A percentile compares a stretch with the other conserved stretches of the same genome.
Conservation (phyloP, 2,329 filamentous ascomycete species). For the Emergomyces orientalis region DNA sequence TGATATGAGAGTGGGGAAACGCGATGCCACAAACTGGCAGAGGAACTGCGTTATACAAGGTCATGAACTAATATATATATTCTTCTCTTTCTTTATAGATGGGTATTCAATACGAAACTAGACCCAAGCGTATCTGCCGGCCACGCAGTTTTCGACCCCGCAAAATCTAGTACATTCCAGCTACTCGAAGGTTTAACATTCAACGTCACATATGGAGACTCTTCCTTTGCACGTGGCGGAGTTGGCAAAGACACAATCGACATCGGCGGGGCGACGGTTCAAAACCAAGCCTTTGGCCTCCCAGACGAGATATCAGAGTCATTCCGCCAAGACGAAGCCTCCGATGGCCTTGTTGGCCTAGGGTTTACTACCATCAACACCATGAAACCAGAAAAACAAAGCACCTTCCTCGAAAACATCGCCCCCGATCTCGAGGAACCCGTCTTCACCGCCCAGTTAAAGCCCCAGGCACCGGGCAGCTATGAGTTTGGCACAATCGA, state of each 20-base stretch:
- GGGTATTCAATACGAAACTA: constrained; percentile 60
- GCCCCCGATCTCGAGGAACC: constrained; percentile 52
- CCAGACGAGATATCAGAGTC: constrained; percentile 50
- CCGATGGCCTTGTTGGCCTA: constrained; percentile 54
- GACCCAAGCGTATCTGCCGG: constrained; percentile 35
- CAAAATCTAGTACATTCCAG: constrained; percentile 45
- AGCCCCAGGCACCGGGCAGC: constrained; percentile 49
- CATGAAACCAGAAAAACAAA: constrained; percentile 52
- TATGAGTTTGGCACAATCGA: constrained; percentile 71
- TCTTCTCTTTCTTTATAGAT: constrained; percentile 34
- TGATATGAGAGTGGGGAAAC: background rate
- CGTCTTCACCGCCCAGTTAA: constrained; percentile 62
- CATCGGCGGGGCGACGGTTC: constrained; percentile 52
- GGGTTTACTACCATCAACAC: constrained; percentile 54
- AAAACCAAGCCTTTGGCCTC: constrained; percentile 56
- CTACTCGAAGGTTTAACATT: constrained; percentile 46
- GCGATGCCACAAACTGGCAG: background rate
- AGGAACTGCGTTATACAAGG: background rate
- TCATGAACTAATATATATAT: constrained; percentile 6
- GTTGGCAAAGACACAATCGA: constrained; percentile 58
- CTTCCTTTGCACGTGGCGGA: constrained; percentile 51
- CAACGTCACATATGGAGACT: constrained; percentile 56
- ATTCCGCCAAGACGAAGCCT: constrained; percentile 45
- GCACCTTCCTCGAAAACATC: constrained; percentile 67
- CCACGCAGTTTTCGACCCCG: constrained; percentile 49